Evolutionary conservation across 352 stramenopile genomes (phyloP).

Genomic region (Pythium plurisporium): DNA sequence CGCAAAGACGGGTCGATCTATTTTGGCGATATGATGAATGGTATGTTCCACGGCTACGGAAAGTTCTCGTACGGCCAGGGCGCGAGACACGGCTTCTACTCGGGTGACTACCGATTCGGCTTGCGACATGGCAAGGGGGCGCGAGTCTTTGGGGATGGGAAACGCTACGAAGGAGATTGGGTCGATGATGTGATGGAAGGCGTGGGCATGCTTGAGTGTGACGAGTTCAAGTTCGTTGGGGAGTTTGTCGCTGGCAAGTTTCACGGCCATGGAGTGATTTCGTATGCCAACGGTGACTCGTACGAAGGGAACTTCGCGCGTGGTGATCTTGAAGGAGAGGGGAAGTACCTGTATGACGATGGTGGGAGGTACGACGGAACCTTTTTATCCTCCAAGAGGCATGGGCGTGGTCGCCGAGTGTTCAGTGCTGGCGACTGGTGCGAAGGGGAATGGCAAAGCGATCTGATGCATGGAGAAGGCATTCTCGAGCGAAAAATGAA

Average conservation of each 20-base stretch:
- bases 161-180: slow-evolving; percentile 71
- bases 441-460: slow-evolving; percentile 47
- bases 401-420: slow-evolving; percentile 42
- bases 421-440: slow-evolving; percentile 56
- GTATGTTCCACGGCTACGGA: slow-evolving; percentile 61
- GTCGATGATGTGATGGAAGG: slow-evolving; percentile 51
- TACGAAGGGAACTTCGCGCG: slow-evolving; percentile 62
- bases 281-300: slow-evolving; percentile 55
- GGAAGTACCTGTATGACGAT: slow-evolving; percentile 39
- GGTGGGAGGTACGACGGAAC: slow-evolving; percentile 52
- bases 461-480: slow-evolving; percentile 57
- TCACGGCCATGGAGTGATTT: slow-evolving; percentile 49
- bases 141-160: slow-evolving; percentile 45
- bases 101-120: slow-evolving; percentile 50
- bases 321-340: slow-evolving; percentile 45
- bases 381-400: slow-evolving; percentile 43
- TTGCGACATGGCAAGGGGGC: slow-evolving; percentile 56
- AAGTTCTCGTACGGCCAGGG: slow-evolving; percentile 37
- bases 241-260: slow-evolving; percentile 48
- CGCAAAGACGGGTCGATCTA: slow-evolving; percentile 50
- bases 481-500: slow-evolving; percentile 22
- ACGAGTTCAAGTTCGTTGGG: slow-evolving; percentile 52
- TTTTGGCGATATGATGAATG: slow-evolving; percentile 44
- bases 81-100: slow-evolving; percentile 51
- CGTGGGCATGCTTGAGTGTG: slow-evolving; percentile 46